Evolutionary conservation across 805 yeast genomes (phyloP).

Genomic region (Yarrowia sp.): DNA sequence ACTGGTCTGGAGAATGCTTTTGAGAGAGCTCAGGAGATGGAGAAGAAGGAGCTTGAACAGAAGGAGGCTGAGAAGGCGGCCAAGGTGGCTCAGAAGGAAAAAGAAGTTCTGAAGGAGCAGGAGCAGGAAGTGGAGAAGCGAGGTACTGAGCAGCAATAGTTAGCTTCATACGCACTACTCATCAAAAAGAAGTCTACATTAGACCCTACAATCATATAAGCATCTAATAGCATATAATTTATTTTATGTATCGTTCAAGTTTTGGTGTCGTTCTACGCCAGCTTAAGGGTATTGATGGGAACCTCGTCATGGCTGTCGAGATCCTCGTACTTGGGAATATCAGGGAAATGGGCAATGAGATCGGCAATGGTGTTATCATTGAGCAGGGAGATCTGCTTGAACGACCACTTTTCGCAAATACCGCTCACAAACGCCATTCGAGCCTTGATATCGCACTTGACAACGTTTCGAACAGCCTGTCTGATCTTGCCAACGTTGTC

Average conservation of each 20-base stretch:
- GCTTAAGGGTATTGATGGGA: not conserved
- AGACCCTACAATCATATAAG: too few species aligned
- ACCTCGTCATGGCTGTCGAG: constrained; percentile 1
- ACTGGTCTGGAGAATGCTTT: not conserved
- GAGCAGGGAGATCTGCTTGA: constrained; percentile 64
- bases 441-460: constrained; percentile 60
- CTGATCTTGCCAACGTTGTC: constrained; percentile 66
- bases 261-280: not conserved
- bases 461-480: constrained; percentile 55
- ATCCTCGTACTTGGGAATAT: constrained; percentile 30
- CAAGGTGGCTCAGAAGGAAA: too few species aligned
- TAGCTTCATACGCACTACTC: too few species aligned
- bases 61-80: too few species aligned
- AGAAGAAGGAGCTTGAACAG: not conserved
- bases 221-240: constrained; percentile 5
- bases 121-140: too few species aligned
- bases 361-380: constrained; percentile 46
- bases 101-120: too few species aligned
- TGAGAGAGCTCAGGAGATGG: constrained; percentile 17
- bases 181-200: too few species aligned
- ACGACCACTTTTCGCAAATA: constrained; percentile 65
- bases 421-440: constrained; percentile 76
- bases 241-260: not conserved
- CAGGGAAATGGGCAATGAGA: constrained; percentile 52
- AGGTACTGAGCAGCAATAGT: too few species aligned